Evolutionary conservation across 169 alveolate species (phyloP).

Genomic region (Eimeria praecox): DNA sequence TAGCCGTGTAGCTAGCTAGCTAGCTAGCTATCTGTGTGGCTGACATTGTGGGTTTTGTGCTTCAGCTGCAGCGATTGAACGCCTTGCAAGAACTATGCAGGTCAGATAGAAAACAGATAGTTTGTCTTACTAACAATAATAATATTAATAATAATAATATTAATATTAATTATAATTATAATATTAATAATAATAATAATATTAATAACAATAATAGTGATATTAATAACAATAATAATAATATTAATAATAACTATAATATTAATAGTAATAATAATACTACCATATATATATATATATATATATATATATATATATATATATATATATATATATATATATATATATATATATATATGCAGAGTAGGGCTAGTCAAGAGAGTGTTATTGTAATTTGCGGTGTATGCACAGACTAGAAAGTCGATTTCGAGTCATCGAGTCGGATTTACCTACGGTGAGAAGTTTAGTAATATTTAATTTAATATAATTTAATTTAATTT

Average conservation of each 20-base stretch:
- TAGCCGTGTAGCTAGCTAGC: not conserved
- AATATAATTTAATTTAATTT: too few relatives aligned
- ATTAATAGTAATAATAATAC: too few relatives aligned
- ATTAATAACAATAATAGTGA: too few relatives aligned
- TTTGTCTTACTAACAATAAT: not conserved
- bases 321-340: not conserved
- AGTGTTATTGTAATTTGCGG: not conserved
- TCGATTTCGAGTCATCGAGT: not conserved
- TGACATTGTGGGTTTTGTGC: too few relatives aligned
- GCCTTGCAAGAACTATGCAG: conserved; percentile 38
- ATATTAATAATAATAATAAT: not conserved
- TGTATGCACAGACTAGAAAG: not conserved
- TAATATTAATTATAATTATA: not conserved
- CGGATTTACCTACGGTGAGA: not conserved
- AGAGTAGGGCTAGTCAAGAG: not conserved
- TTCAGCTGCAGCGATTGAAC: conserved; percentile 67
- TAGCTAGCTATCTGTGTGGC: not conserved
- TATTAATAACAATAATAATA: not conserved
- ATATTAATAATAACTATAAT: not conserved
- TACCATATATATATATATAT: too few relatives aligned
- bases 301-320: too few relatives aligned
- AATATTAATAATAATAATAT: not conserved
- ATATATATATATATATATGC: not conserved
- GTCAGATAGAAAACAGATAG: not conserved
- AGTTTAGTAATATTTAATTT: not conserved